Evolutionary conservation across 1,139 yeast species (phyloP), one percentile per base, ranked within the genome.

Genomic region (Eremothecium sinecaudum): DNA sequence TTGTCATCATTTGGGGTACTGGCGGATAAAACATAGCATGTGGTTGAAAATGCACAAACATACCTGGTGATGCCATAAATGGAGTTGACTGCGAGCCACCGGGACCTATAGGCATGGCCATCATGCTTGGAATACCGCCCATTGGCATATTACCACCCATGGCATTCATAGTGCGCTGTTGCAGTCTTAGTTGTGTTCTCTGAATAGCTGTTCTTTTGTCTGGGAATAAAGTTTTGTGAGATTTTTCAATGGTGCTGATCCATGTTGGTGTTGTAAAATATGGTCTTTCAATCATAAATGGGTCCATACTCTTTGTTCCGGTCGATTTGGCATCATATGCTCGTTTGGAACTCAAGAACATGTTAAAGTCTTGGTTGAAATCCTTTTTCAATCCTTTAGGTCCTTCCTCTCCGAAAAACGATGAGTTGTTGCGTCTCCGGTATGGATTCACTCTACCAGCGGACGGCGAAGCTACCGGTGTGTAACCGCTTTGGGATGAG

Each of bases 251-350:
- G 3, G 79, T 75, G 15, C 68, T 63, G 18, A 67, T 65, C 94
- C 94, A 83, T 0, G 90, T 79, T 34, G 94, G 94, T 4, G 84
- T 79, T 0, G 92, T 79, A 31, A 68, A 66, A 56, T 71, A 83
- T 1, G 93, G 76, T 45, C 67, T 73, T 45, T 78, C 90, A 41
- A 74, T 58, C 16, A 59, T 51, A 37, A 69, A 62, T 46, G 48
- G 53, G 37, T 50, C 56, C 47, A 51, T 43, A 10, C 42, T 43
- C 13, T 38, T 39, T 4, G 31, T 35, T 27, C 43, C 44, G 14
- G 38, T 24, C 10, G 19, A 3, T 5, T 27, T 19, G 4, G 11
- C n/a, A n/a, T 60, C 62, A 34, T 56, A 53, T 6, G 58, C 58
- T 24, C 51, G 53, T 38, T 56, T 55, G 16, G 61, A 47, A 24